Base-by-base conservation (phyloP, 1,139 yeast genomes). In the Kazachstania sp. region DNA sequence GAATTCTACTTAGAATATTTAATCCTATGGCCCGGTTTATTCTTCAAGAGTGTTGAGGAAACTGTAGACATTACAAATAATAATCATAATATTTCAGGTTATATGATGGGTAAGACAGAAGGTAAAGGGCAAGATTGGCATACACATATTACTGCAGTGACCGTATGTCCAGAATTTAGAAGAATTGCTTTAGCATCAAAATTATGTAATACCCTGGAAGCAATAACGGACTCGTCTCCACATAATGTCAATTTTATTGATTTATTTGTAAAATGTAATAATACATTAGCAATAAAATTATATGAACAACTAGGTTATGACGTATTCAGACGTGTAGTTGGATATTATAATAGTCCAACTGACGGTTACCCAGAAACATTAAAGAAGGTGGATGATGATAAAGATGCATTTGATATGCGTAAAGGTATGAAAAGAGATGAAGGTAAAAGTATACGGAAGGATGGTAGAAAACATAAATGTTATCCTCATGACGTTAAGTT, bases 21-120 rank as follows among this genome's bases (percentile, higher is more conserved):
- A 46, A 75, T 81, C 12, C 74, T 76, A 45, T 90, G 97, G 97
- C 97, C 98, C 3, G 74, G 88, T 31, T 71, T 94, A 48, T 85
- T 90, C 66, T 90, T 88, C 74, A 85, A 86, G 63, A 78, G 90
- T 13, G 67, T 68, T 6, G 78, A 81, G 63, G 51, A 51, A 43
- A 54, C 59, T 30, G 57, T 58, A 4, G 56, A 61, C 30, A 70
- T 42, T 16, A n/a, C 34, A 12, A 49, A 45, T 8, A 48, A 47
- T 1, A 45, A 44, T 12, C 44, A 48, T 31, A 50, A 69, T 41
- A 71, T 77, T 19, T 78, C 83, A 42, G 94, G 92, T 0, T 84
- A 84, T 59, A 82, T 94, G 95, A 81, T 94, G 79, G 98, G 95
- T n/a, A 94, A 94, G 66, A 83, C 95, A 3, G 98, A 94, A 65